Conservation (phyloP, 2,329 filamentous ascomycete species). For the Ophiocordyceps sinensis region DNA sequence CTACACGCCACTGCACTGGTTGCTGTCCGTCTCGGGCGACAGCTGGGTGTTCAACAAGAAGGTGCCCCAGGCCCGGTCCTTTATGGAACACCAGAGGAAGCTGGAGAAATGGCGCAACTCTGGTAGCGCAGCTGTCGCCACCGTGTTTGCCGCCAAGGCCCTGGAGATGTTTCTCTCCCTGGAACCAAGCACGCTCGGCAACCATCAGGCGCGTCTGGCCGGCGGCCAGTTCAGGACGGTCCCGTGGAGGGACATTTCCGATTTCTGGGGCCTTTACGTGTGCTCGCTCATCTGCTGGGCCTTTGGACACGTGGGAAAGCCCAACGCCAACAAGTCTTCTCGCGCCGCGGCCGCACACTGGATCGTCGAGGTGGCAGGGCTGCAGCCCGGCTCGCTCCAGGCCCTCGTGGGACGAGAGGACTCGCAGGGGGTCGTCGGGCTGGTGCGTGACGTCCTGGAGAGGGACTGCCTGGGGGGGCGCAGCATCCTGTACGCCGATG, state of each 20-base stretch:
- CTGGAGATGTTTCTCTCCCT: conserved; percentile 29
- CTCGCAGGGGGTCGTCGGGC: conserved; percentile 32
- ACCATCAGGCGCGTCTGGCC: conserved; percentile 2
- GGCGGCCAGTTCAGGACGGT: conserved; percentile 3
- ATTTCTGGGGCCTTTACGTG: conserved; percentile 42
- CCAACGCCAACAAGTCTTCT: conserved; percentile 7
- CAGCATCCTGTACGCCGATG: conserved; percentile 37
- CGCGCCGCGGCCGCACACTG: conserved; percentile 16
- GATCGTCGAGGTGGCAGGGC: conserved; percentile 25
- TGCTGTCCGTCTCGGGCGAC: conserved; percentile 43
- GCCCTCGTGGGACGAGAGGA: conserved; percentile 17
- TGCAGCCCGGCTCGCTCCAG: conserved; percentile 24
- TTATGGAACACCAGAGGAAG: conserved; percentile 29
- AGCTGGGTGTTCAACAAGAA: conserved; percentile 44
- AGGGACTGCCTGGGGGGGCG: conserved; percentile 32
- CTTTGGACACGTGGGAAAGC: conserved; percentile 23
- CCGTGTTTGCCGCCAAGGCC: conserved; percentile 35
- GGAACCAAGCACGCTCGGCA: conserved; percentile 1
- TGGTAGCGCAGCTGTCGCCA: conserved; percentile 28
- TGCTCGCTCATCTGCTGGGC: conserved; percentile 47
- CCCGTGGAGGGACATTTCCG: conserved; percentile 24
- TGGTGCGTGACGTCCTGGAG: conserved; percentile 32
- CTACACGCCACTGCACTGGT: conserved; percentile 41
- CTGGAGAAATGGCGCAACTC: conserved; percentile 32
- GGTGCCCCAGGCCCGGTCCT: conserved; percentile 26